Evolutionary conservation across 2,329 filamentous ascomycete species (phyloP).

Genomic region (Shiraia sp.): DNA sequence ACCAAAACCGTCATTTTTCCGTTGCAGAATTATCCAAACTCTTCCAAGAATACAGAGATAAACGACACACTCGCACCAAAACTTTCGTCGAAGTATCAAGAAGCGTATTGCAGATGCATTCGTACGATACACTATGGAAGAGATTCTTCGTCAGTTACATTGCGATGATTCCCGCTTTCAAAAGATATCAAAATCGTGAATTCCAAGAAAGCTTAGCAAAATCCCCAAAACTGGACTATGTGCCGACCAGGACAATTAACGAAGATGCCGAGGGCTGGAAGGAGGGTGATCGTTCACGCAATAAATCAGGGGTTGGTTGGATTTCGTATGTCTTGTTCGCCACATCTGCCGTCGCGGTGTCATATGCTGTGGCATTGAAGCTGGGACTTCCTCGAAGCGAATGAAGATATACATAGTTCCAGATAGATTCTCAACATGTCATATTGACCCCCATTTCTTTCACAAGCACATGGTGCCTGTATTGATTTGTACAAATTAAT

Average conservation of each 20-base stretch:
- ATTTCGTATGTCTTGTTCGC: constrained; percentile 7
- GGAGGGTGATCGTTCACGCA: constrained; percentile 1
- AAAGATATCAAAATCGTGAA: constrained; percentile 1
- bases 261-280: constrained; percentile 13
- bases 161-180: constrained; percentile 1
- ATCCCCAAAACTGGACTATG: constrained; percentile 18
- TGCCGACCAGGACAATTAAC: constrained; percentile 15
- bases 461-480: too few relatives aligned
- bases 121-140: constrained; percentile 11
- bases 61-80: constrained; percentile 11
- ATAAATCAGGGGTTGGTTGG: neutral
- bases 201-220: constrained; percentile 6
- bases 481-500: neutral
- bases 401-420: neutral
- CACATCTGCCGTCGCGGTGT: constrained; percentile 2
- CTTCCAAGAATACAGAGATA: constrained; percentile 16
- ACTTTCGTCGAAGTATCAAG: constrained; percentile 11
- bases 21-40: constrained; percentile 8
- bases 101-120: constrained; percentile 10
- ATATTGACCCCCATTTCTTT: too few relatives aligned
- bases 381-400: neutral
- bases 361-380: constrained; percentile 3
- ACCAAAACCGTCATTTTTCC: constrained; percentile 9
- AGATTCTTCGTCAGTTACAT: constrained; percentile 10
- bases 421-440: neutral